phyloP scores from a whole-genome alignment of 768 basidiomycete genomes.

The Leccinum sublutescens region DNA sequence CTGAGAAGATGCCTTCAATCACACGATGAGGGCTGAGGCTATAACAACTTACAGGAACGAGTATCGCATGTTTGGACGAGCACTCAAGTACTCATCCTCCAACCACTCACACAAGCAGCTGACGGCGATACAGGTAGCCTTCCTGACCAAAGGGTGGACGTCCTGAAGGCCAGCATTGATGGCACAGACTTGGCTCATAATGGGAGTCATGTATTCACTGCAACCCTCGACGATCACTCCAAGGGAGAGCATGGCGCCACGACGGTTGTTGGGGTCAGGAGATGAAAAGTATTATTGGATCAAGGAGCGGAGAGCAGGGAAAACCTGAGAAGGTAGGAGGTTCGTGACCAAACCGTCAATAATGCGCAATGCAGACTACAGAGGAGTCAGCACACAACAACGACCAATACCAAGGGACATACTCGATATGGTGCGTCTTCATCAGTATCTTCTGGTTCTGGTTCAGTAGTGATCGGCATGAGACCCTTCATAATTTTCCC shows the following conservation, averaged over 20 bases:
- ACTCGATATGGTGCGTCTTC: slow-evolving; percentile 92
- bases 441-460: slow-evolving; percentile 90
- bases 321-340: slow-evolving; percentile 93
- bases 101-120: slow-evolving; percentile 98
- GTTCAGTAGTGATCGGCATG: slow-evolving; percentile 92
- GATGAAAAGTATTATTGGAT: slow-evolving; percentile 86
- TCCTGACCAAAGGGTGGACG: slow-evolving; percentile 79
- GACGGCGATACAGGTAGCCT: slow-evolving; percentile 94
- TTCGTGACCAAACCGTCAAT: slow-evolving; percentile 91
- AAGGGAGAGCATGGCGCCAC: slow-evolving; percentile 92
- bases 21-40: not conserved
- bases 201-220: slow-evolving; percentile 94
- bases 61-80: slow-evolving; percentile 71
- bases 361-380: slow-evolving; percentile 87
- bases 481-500: slow-evolving; percentile 84
- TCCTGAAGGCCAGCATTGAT: slow-evolving; percentile 89
- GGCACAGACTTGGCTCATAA: slow-evolving; percentile 87
- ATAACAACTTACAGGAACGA: slow-evolving; percentile 70
- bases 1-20: slow-evolving; percentile 35
- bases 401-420: slow-evolving; percentile 28
- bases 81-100: slow-evolving; percentile 91
- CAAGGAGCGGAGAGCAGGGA: slow-evolving; percentile 82
- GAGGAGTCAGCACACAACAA: slow-evolving; percentile 7
- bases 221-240: slow-evolving; percentile 97
- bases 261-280: slow-evolving; percentile 72